Percentiles rank a stretch among this genome's conserved stretches.
phyloP scores from a whole-genome alignment of 345 rosid genomes.

The Limnanthes douglasii region DNA sequence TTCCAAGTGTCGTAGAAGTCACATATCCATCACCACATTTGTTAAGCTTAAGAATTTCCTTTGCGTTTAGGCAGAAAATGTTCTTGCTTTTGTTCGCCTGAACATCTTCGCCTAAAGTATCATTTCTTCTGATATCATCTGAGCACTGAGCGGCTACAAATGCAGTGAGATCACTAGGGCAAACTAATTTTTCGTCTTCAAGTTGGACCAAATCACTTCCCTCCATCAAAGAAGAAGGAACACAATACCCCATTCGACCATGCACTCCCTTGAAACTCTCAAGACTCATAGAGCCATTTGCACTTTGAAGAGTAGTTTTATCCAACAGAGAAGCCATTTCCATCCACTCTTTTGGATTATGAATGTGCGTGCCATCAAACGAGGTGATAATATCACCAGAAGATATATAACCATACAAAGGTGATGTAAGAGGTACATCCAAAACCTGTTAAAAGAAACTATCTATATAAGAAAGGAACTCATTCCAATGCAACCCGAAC shows the following conservation, averaged over 20 bases:
- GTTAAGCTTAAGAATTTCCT: slow-evolving; percentile 43
- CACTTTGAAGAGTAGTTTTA: slow-evolving; percentile 17
- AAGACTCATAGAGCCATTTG: slow-evolving; percentile 19
- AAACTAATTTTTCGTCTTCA: slow-evolving; percentile 23
- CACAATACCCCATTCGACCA: slow-evolving; percentile 62
- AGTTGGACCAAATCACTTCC: slow-evolving; percentile 20
- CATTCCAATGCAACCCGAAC: neutral
- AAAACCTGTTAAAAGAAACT: slow-evolving; percentile 31
- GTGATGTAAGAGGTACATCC: slow-evolving; percentile 45
- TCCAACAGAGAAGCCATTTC: slow-evolving; percentile 26
- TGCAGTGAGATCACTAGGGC: slow-evolving; percentile 38
- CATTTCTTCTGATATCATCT: slow-evolving; percentile 6
- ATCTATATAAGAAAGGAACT: neutral
- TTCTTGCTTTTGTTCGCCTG: slow-evolving; percentile 11
- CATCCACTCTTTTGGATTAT: slow-evolving; percentile 49
- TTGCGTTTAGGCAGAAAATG: slow-evolving; percentile 47
- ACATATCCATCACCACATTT: slow-evolving; percentile 54
- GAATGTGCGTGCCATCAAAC: slow-evolving; percentile 46
- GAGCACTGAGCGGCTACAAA: slow-evolving; percentile 32
- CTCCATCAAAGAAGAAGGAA: slow-evolving; percentile 34
- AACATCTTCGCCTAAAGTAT: slow-evolving; percentile 7
- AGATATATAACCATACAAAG: slow-evolving; percentile 61
- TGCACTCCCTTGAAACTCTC: slow-evolving; percentile 11
- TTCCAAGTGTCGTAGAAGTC: slow-evolving; percentile 16
- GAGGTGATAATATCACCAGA: slow-evolving; percentile 60